Conservation (phyloP, 306 rosid species). For the Begonia peltatifolia region DNA sequence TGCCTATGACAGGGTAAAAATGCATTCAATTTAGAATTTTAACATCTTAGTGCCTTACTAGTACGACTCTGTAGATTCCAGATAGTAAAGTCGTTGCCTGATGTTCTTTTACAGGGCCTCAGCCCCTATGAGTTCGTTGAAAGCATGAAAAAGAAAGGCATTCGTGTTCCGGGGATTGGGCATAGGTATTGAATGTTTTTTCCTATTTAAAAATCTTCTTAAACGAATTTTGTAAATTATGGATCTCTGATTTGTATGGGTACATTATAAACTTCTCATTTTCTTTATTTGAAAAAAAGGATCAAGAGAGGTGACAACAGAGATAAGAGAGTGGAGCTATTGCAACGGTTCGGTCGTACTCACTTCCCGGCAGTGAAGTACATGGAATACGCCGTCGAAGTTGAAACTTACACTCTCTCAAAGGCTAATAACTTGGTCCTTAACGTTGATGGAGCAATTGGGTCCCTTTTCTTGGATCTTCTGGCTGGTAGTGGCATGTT, state of each 20-base stretch:
- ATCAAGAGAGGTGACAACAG: constrained; percentile 95
- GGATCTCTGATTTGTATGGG: background rate
- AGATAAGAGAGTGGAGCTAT: constrained; percentile 94
- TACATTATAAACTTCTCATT: constrained; percentile 11
- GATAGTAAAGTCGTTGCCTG: constrained; percentile 1
- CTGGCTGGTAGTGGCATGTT: constrained; percentile 98
- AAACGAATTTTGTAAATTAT: background rate
- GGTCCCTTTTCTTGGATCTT: constrained; percentile 95
- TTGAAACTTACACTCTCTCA: constrained; percentile 82
- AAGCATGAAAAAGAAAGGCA: constrained; percentile 93
- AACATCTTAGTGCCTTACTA: background rate
- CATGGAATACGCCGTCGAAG: constrained; percentile 96
- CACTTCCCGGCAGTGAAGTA: constrained; percentile 93
- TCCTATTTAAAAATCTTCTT: background rate
- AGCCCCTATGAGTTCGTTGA: constrained; percentile 93
- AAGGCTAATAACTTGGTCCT: constrained; percentile 95
- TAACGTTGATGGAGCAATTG: constrained; percentile 97
- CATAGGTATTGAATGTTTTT: constrained; percentile 47
- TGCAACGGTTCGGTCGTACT: constrained; percentile 74
- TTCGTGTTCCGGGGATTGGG: constrained; percentile 98
- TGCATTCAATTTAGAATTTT: background rate
- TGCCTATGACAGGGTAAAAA: constrained; percentile 52
- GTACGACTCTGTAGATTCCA: background rate
- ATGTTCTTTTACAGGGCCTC: constrained; percentile 45
- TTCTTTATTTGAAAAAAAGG: constrained; percentile 38